Evolutionary conservation across 257 asterid genomes (phyloP).

Genomic region (Knoxia roxburghii): DNA sequence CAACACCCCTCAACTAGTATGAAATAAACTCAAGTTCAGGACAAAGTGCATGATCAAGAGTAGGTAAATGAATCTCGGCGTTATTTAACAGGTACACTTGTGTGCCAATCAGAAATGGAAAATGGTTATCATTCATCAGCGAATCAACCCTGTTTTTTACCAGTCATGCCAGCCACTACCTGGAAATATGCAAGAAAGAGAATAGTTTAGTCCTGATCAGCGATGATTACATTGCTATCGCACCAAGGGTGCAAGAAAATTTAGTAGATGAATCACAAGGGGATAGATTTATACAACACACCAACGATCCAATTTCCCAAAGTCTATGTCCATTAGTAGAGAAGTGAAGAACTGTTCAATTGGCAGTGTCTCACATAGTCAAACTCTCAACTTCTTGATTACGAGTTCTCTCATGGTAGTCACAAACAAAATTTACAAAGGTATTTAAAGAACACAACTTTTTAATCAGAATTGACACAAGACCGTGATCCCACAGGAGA

Average conservation of each 20-base stretch:
- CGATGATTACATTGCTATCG: neutral
- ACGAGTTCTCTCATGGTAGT: neutral
- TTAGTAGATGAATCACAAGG: neutral
- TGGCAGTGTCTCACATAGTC: neutral
- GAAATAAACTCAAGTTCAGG: slow-evolving; percentile 2
- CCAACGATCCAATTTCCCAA: neutral
- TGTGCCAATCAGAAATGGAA: neutral
- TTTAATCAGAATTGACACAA: neutral
- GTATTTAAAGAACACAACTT: neutral
- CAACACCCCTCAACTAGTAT: neutral
- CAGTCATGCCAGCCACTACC: slow-evolving; percentile 79
- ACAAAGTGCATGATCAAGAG: neutral
- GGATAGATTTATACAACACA: neutral
- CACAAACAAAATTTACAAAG: neutral
- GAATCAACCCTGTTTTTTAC: slow-evolving; percentile 41
- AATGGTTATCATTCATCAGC: neutral
- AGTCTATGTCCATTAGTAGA: too few species aligned
- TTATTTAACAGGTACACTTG: neutral
- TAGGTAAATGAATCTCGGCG: neutral
- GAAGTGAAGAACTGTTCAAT: neutral
- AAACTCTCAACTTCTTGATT: neutral
- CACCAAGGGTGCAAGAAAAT: neutral
- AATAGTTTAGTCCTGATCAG: slow-evolving; percentile 5
- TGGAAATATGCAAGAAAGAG: slow-evolving; percentile 27
- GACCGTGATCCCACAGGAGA: neutral